Base-by-base conservation (phyloP, 148 eudicot genomes). In the Silene uniflora region DNA sequence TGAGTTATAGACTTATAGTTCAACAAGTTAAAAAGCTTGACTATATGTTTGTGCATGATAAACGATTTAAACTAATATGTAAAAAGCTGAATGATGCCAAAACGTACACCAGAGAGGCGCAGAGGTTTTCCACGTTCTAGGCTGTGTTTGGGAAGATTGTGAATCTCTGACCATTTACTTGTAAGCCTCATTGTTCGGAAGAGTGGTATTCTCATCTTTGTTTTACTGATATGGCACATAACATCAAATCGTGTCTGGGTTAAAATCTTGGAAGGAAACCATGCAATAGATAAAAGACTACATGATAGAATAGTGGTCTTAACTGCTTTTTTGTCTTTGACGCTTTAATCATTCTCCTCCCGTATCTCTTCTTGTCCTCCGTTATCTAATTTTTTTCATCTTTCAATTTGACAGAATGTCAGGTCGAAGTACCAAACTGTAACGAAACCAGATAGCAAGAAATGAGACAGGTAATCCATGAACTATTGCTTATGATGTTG, bases 401-500 rank as follows among this genome's bases (percentile, higher is more conserved):
- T 23, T 67, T 73, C 73, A 25, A 8, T 72, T 73, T 76, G 78
- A 52, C 96, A 94, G 98, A 79, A 83, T 74, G 98, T 91, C 78
- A 89, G 91, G 83, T 86, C 88, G 72, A 91, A 89, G 70, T 91
- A 90, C 80, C 85, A 82, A 79, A 78, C 77, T 67, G 80, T 74
- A 75, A 76, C 84, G 10, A 76, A 76, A 49, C 73, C 87, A 14
- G 80, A 52, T 69, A 80, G 75, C 42, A 65, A 23, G 63, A 87
- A 84, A 80, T 83, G 79, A 76, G 76, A 76, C 59, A 70, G 63
- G 46, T 58, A 61, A 67, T 87, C 84, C 55, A 25, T 75, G 44
- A 54, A 77, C 64, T 87, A 59, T 83, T 46, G 35, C 64, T 16
- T 65, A 27, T 21, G 62, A 1, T 68, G 16, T n/a, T 35, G 49